phyloP scores from a whole-genome alignment of 768 basidiomycete species.

The Sarcomyxa edulis region DNA sequence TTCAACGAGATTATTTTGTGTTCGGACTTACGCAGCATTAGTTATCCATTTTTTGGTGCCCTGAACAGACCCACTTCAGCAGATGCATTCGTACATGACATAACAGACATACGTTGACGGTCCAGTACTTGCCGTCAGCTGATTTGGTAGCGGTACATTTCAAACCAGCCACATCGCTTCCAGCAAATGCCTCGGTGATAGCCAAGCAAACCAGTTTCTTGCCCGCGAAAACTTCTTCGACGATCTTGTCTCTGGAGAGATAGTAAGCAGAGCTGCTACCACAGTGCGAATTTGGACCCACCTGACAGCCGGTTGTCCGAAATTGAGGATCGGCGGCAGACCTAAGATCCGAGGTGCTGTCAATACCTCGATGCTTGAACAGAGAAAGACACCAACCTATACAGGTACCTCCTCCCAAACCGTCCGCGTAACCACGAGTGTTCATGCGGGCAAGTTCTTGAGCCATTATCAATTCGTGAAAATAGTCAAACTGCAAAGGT shows the following conservation, averaged over 20 bases:
- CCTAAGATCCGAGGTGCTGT: conserved; percentile 76
- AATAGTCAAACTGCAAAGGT: conserved; percentile 4
- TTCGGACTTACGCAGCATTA: conserved; percentile 1
- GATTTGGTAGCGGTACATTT: conserved; percentile 57
- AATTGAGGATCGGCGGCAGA: conserved; percentile 52
- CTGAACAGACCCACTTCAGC: background rate
- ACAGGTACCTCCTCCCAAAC: conserved; percentile 56
- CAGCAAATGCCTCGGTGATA: conserved; percentile 74
- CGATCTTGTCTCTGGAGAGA: conserved; percentile 42
- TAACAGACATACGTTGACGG: conserved; percentile 36
- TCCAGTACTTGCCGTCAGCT: conserved; percentile 64
- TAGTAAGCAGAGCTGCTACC: conserved; percentile 15
- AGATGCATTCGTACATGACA: background rate
- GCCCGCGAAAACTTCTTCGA: conserved; percentile 49
- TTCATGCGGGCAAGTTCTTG: conserved; percentile 56
- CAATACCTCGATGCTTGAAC: conserved; percentile 41
- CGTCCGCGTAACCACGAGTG: conserved; percentile 65
- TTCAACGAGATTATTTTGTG: conserved; percentile 22
- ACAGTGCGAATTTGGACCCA: background rate
- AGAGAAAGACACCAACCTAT: conserved; percentile 28
- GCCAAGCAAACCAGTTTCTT: conserved; percentile 73
- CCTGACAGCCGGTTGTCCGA: conserved; percentile 42
- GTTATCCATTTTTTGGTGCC: conserved; percentile 43
- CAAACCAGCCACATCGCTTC: conserved; percentile 61
- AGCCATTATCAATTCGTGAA: conserved; percentile 62